phyloP scores from a whole-genome alignment of 371 early-diverging fungal genomes.

The Mortierella sp. region DNA sequence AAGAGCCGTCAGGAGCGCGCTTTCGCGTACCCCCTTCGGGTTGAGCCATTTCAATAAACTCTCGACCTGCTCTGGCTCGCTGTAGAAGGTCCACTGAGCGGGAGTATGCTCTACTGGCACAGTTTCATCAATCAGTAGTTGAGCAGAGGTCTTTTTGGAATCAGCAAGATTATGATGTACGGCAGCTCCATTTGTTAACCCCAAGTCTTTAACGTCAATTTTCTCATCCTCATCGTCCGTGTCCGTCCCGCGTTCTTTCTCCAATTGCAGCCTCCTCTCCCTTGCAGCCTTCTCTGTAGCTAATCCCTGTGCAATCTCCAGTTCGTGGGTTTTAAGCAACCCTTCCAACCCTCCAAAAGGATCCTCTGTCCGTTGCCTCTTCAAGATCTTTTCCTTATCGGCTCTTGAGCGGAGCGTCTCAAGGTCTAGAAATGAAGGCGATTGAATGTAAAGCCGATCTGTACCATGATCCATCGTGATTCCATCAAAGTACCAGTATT shows the following conservation, averaged over 20 bases:
- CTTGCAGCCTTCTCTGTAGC: slow-evolving; percentile 35
- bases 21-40: slow-evolving; percentile 81
- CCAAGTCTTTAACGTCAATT: slow-evolving; percentile 3
- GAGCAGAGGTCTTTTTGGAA: not conserved
- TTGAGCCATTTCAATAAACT: slow-evolving; percentile 80
- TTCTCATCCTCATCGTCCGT: slow-evolving; percentile 34
- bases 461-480: slow-evolving; percentile 70
- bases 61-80: slow-evolving; percentile 74
- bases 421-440: slow-evolving; percentile 66
- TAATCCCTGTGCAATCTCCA: slow-evolving; percentile 28
- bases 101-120: slow-evolving; percentile 24
- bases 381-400: slow-evolving; percentile 36
- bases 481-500: slow-evolving; percentile 91
- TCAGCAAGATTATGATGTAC: not conserved
- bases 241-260: slow-evolving; percentile 33
- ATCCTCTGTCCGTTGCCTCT: slow-evolving; percentile 32
- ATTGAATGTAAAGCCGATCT: slow-evolving; percentile 74
- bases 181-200: slow-evolving; percentile 16
- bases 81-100: slow-evolving; percentile 75
- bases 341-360: slow-evolving; percentile 34
- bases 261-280: slow-evolving; percentile 31
- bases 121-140: slow-evolving; percentile 21
- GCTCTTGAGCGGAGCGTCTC: slow-evolving; percentile 59
- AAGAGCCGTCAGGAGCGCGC: slow-evolving; percentile 65
- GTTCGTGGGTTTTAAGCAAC: slow-evolving; percentile 29